Conservation (phyloP, 2,329 filamentous ascomycete genomes). For the Aureobasidium zeae region DNA sequence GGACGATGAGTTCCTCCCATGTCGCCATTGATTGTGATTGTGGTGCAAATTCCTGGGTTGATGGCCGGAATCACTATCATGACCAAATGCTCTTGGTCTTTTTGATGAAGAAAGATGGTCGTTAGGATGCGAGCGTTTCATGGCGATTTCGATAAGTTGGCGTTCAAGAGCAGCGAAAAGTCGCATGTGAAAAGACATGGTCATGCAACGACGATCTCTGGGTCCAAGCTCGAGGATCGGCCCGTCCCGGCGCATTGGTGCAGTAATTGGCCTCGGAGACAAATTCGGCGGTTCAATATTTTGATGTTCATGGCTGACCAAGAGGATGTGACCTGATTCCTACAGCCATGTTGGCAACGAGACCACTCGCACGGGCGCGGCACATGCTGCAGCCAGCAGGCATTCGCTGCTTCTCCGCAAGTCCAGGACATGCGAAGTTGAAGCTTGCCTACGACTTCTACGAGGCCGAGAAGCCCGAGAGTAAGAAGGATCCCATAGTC, state of each 20-base stretch:
- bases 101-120: conserved; percentile 2
- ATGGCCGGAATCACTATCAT: not conserved
- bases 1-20: not conserved
- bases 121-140: conserved; percentile 3
- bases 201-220: not conserved
- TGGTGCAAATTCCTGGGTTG: not conserved
- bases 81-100: not conserved
- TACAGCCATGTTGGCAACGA: conserved; percentile 9
- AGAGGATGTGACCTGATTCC: not conserved
- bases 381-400: not conserved
- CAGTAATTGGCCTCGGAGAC: conserved; percentile 1
- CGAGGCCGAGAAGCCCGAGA: conserved; percentile 35
- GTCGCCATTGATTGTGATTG: conserved; percentile 6
- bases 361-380: conserved; percentile 6
- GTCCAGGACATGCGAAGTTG: conserved; percentile 17
- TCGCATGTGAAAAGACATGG: conserved; percentile 9
- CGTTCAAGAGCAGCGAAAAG: not conserved
- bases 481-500: conserved; percentile 55
- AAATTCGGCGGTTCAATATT: conserved; percentile 11
- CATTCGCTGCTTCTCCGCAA: conserved; percentile 7
- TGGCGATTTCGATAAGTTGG: not conserved
- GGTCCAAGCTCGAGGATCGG: not conserved
- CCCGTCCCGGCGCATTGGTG: not conserved
- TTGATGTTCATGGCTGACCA: not conserved
- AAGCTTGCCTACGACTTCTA: conserved; percentile 58